A percentile compares a stretch with the other conserved stretches of the same genome.
Evolutionary conservation across 306 rosid species (phyloP).

Genomic region (Trichosanthes truncata): DNA sequence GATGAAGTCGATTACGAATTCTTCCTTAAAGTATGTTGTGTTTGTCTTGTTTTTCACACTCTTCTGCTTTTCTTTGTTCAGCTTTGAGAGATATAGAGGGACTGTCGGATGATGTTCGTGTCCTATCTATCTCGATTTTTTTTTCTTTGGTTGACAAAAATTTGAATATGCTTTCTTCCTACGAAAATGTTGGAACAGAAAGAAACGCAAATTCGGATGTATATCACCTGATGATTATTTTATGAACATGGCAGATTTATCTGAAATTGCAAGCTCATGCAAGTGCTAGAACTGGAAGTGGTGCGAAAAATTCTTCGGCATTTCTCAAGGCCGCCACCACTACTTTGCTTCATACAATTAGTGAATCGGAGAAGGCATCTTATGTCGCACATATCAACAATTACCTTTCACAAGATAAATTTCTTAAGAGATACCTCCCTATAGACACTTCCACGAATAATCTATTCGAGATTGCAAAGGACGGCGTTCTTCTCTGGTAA

Average conservation of each 20-base stretch:
- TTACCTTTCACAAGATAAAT: slow-evolving; percentile 74
- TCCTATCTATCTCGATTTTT: not conserved
- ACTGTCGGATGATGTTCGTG: not conserved
- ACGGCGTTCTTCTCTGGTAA: slow-evolving; percentile 95
- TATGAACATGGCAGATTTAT: slow-evolving; percentile 44
- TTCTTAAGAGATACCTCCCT: slow-evolving; percentile 70
- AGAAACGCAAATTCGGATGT: not conserved
- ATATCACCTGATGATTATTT: not conserved
- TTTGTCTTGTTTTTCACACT: not conserved
- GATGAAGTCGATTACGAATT: slow-evolving; percentile 84
- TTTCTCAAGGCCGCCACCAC: slow-evolving; percentile 94
- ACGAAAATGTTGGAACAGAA: not conserved
- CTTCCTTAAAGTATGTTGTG: slow-evolving; percentile 63
- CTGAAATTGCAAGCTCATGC: slow-evolving; percentile 71
- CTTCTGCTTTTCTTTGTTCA: not conserved
- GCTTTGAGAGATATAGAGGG: not conserved
- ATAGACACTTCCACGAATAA: slow-evolving; percentile 82
- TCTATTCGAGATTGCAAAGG: slow-evolving; percentile 79
- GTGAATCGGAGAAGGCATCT: slow-evolving; percentile 96
- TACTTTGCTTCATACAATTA: slow-evolving; percentile 93
- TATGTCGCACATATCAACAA: slow-evolving; percentile 85
- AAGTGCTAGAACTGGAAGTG: slow-evolving; percentile 59
- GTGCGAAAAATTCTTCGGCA: slow-evolving; percentile 71
- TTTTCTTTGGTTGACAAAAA: not conserved
- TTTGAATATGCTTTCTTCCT: not conserved